These are phyloP conservation scores for Botryococcus braunii DNA, from an alignment of 163 green algal genomes.

Conservation along the genomic window DNA sequence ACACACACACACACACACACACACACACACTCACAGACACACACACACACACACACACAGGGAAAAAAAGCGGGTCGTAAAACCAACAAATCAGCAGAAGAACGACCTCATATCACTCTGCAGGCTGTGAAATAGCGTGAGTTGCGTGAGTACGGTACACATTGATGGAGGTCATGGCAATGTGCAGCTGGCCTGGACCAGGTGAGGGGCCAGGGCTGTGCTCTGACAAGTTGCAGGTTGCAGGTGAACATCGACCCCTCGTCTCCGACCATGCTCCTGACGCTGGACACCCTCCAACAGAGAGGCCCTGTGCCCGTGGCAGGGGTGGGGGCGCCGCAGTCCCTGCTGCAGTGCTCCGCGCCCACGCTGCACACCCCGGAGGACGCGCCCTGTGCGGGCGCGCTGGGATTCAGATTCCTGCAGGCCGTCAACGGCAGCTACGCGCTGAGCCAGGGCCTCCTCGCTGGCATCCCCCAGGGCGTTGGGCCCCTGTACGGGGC, in stretches of 20 bases:
- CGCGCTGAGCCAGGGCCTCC: conserved; percentile 14
- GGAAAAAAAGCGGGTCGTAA: too few species aligned
- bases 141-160: too few species aligned
- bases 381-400: not conserved
- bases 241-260: conserved; percentile 36
- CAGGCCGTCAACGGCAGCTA: conserved; percentile 12
- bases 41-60: too few species aligned
- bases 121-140: conserved; percentile 21
- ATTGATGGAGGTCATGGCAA: too few species aligned
- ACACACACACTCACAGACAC: too few species aligned
- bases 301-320: conserved; percentile 2
- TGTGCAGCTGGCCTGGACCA: too few species aligned
- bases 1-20: too few species aligned
- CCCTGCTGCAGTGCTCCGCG: conserved; percentile 8
- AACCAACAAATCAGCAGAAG: too few species aligned
- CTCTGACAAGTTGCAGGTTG: too few species aligned
- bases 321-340: conserved; percentile 4
- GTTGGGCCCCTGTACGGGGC: conserved; percentile 24
- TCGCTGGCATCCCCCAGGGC: too few species aligned
- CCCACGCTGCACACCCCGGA: not conserved
- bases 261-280: conserved; percentile 15
- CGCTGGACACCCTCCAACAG: conserved; percentile 13
- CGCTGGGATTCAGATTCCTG: not conserved
- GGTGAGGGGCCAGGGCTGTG: too few species aligned
- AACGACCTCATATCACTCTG: too few species aligned